Base-by-base conservation (phyloP, 78 protist species). In the Polysphondylium violaceum region DNA sequence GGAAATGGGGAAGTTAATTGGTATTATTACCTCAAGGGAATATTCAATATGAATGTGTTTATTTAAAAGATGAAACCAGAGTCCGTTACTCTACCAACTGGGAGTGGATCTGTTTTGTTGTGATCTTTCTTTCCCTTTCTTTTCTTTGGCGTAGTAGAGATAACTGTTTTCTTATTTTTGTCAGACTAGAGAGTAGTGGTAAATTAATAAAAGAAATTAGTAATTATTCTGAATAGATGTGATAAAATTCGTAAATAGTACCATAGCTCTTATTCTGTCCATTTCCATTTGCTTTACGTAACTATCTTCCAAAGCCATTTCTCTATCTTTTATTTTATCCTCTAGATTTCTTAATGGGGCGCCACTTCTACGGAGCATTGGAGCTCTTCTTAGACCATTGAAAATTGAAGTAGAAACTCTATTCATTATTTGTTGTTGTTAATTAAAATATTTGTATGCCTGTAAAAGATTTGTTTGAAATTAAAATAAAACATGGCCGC, bases 21-120 rank as follows among this genome's bases (percentile, higher is more conserved):
- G 8, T 14, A 14, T 47, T 8, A 47, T 47, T 14, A 47, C 8
- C 11, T 14, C 11, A 47, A 47, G 11, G 11, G 11, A 47, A 8
- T 47, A 11, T 47, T 47, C 1, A 65, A 31, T 60, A 56, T 4
- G 8, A 56, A 56, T 17, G 4, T 56, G 11, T 6, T 56, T 19
- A 19, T 67, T 41, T 67, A 67, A 47, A 68, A 68, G 53, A 68
- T 68, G 25, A 68, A 41, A 14, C 75, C 75, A 43, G 75, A 68
- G 14, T 68, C 75, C 4, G 75, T 19, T 25, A 68, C 36, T 68
- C 56, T 68, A 5, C 75, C 75, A 25, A 41, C 23, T 41, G 38
- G 47, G 23, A 64, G 21, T 36, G 17, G 6, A 36, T 64, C 72
- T 25, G 25, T 16, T 61, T 16, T 16, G n/a, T n/a, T n/a, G 7